Conservation (phyloP, 2,329 filamentous ascomycete species). For the Scleromitrula shiraiana region DNA sequence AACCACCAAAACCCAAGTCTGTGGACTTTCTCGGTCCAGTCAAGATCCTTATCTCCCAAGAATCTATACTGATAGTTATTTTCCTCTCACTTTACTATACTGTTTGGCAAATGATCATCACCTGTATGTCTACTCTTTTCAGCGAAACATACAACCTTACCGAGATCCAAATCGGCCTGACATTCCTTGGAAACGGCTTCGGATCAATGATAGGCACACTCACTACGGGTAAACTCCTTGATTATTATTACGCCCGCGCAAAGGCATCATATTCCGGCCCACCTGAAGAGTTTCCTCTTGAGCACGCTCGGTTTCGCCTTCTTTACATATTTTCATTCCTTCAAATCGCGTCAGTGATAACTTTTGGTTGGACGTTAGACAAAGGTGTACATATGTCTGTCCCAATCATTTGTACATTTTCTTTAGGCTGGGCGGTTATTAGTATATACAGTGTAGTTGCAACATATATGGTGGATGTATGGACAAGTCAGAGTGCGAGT, state of each 20-base stretch:
- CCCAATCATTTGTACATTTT: constrained; percentile 28
- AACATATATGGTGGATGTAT: constrained; percentile 31
- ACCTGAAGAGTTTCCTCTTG: constrained; percentile 34
- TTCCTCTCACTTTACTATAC: constrained; percentile 24
- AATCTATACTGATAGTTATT: constrained; percentile 21
- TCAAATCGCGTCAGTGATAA: constrained; percentile 30
- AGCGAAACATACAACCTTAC: constrained; percentile 18
- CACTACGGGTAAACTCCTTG: constrained; percentile 47
- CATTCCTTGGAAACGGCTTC: constrained; percentile 35
- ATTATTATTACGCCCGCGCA: constrained; percentile 56
- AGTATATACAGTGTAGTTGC: constrained; percentile 30
- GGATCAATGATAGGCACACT: constrained; percentile 40
- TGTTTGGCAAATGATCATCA: constrained; percentile 26
- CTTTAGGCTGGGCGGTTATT: constrained; percentile 30
- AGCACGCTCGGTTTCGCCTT: constrained; percentile 30
- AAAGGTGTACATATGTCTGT: constrained; percentile 28
- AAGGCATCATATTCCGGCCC: constrained; percentile 8
- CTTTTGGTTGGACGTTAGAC: constrained; percentile 32
- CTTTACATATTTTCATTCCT: constrained; percentile 30
- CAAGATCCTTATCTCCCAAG: constrained; percentile 21
- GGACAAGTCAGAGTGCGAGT: constrained; percentile 27
- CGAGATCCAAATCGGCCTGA: constrained; percentile 23
- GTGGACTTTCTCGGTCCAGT: constrained; percentile 21
- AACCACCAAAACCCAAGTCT: constrained; percentile 11
- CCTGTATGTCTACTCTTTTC: constrained; percentile 22